Evolutionary conservation across 768 basidiomycete genomes (phyloP).

Genomic region (Cubamyces lactineus): DNA sequence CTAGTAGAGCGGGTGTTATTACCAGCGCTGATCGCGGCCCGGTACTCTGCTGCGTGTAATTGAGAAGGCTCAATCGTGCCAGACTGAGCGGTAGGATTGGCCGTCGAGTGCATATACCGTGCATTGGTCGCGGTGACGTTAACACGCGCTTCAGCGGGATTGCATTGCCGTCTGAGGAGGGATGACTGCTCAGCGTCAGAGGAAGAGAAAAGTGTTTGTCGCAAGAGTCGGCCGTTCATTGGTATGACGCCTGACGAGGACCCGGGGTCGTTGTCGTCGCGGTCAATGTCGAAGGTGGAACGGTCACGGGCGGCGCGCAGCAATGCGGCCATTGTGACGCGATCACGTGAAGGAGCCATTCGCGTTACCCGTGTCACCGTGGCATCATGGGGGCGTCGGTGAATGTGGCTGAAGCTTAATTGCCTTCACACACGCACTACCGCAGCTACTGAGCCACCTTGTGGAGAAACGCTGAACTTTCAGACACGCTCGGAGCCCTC

Average conservation of each 20-base stretch:
- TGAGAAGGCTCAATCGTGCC: too few relatives aligned
- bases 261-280: background rate
- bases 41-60: too few relatives aligned
- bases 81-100: too few relatives aligned
- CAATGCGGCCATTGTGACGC: conserved; percentile 3
- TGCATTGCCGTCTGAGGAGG: background rate
- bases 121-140: background rate
- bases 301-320: background rate
- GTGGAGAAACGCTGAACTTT: background rate
- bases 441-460: conserved; percentile 3
- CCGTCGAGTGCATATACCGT: background rate
- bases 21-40: background rate
- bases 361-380: conserved; percentile 9
- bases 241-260: background rate
- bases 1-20: too few relatives aligned
- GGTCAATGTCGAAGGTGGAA: background rate
- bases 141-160: background rate
- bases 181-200: background rate
- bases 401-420: conserved; percentile 4
- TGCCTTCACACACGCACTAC: background rate
- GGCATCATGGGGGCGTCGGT: background rate
- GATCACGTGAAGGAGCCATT: conserved; percentile 19
- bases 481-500: background rate
- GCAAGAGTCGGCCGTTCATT: conserved; percentile 19
- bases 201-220: conserved; percentile 13